Conservation (phyloP, 768 basidiomycete species). For the Royoungia palumana region DNA sequence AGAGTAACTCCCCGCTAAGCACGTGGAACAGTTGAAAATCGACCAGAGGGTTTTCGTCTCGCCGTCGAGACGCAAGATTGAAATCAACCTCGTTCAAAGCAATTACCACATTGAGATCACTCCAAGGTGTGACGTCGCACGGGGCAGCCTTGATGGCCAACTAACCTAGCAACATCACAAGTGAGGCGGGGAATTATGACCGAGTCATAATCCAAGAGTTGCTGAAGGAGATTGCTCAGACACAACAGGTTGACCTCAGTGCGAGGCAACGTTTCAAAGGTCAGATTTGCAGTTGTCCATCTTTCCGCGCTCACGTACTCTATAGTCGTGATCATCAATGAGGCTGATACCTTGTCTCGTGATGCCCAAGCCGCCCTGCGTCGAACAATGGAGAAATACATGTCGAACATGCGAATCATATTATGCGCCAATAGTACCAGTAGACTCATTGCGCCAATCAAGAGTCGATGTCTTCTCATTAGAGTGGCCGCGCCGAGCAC, state of each 20-base stretch:
- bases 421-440: constrained; percentile 95
- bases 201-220: constrained; percentile 95
- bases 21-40: constrained; percentile 75
- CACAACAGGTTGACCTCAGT: constrained; percentile 94
- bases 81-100: constrained; percentile 95
- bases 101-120: constrained; percentile 99
- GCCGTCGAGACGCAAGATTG: constrained; percentile 89
- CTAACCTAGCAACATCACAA: constrained; percentile 31
- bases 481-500: constrained; percentile 84
- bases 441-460: constrained; percentile 94
- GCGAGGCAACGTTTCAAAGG: constrained; percentile 98
- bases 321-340: constrained; percentile 95
- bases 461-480: constrained; percentile 90
- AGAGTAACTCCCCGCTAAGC: not conserved
- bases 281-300: constrained; percentile 24
- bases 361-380: constrained; percentile 97
- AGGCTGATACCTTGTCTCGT: constrained; percentile 90
- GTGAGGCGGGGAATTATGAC: constrained; percentile 95
- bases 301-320: not conserved
- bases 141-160: not conserved
- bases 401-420: constrained; percentile 95
- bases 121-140: constrained; percentile 62
- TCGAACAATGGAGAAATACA: constrained; percentile 99
- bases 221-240: constrained; percentile 97
- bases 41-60: constrained; percentile 96